Percentiles rank a stretch among this genome's conserved stretches.
These are phyloP conservation scores for Lyophyllum shimeji DNA, from an alignment of 768 basidiomycete species.

Conservation along the genomic window DNA sequence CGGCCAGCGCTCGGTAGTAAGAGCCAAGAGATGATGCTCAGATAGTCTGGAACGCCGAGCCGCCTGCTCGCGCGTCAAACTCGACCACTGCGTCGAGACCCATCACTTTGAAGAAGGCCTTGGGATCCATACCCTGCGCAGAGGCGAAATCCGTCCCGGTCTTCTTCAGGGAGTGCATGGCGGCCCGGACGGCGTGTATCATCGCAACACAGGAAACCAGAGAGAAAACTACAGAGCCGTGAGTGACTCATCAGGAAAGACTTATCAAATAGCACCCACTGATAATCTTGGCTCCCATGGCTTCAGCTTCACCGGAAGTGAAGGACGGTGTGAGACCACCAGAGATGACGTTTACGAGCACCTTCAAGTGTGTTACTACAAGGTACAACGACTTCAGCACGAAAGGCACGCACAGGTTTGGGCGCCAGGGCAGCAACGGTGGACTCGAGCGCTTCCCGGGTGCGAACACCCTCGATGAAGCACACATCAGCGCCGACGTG, in stretches of 20 bases:
- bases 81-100: conserved; percentile 55
- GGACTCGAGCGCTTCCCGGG: conserved; percentile 57
- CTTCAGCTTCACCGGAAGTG: conserved; percentile 66
- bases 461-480: conserved; percentile 80
- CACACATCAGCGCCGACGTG: conserved; percentile 78
- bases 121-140: conserved; percentile 71
- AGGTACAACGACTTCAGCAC: neutral
- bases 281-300: conserved; percentile 73
- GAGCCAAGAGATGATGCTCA: conserved; percentile 23
- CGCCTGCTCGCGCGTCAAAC: conserved; percentile 58
- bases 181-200: conserved; percentile 75
- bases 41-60: conserved; percentile 54
- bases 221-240: conserved; percentile 56
- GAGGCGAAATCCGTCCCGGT: conserved; percentile 70
- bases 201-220: conserved; percentile 76
- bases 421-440: conserved; percentile 71
- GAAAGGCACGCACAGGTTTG: conserved; percentile 50
- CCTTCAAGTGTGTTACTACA: conserved; percentile 26
- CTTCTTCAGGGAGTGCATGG: conserved; percentile 73
- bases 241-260: neutral
- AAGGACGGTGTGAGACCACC: conserved; percentile 78
- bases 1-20: neutral
- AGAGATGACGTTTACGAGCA: conserved; percentile 79
- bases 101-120: conserved; percentile 77
- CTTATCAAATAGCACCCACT: conserved; percentile 42